Conservation (phyloP, 306 rosid species). For the Comarum palustre region DNA sequence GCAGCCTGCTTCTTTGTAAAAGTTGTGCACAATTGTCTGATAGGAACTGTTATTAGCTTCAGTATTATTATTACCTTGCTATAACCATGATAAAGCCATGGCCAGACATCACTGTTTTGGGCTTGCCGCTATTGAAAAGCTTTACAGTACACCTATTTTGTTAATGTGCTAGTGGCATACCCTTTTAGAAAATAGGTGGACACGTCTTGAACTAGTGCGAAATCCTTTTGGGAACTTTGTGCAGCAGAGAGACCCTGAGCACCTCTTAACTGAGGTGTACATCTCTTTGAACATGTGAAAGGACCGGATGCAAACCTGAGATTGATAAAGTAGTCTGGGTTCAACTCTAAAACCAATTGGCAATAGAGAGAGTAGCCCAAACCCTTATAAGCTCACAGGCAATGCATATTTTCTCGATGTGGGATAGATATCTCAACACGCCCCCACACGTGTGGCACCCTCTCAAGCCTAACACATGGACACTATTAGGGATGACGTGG, state of each 20-base stretch:
- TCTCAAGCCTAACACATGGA: too few relatives aligned
- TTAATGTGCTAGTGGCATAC: neutral
- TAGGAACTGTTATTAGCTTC: neutral
- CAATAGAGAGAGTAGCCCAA: too few relatives aligned
- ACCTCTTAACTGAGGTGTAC: neutral
- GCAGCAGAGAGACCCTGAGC: neutral
- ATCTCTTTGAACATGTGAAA: neutral
- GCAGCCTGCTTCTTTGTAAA: constrained; percentile 38
- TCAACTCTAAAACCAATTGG: too few relatives aligned
- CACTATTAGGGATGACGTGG: too few relatives aligned
- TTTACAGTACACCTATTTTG: neutral
- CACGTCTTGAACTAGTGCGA: too few relatives aligned
- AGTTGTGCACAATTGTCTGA: neutral
- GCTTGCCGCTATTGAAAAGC: neutral
- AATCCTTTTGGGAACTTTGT: neutral
- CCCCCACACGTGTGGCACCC: too few relatives aligned
- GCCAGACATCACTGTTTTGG: neutral
- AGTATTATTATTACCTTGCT: neutral
- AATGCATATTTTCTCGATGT: too few relatives aligned
- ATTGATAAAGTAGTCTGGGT: too few relatives aligned
- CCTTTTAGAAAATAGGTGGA: neutral
- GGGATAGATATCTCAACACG: too few relatives aligned
- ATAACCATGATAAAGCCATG: neutral
- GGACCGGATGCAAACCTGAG: too few relatives aligned
- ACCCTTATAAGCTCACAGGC: too few relatives aligned